Evolutionary conservation across 2,329 filamentous ascomycete genomes (phyloP), one percentile per base, ranked within the genome.

Genomic region (Thyridium curvatum): DNA sequence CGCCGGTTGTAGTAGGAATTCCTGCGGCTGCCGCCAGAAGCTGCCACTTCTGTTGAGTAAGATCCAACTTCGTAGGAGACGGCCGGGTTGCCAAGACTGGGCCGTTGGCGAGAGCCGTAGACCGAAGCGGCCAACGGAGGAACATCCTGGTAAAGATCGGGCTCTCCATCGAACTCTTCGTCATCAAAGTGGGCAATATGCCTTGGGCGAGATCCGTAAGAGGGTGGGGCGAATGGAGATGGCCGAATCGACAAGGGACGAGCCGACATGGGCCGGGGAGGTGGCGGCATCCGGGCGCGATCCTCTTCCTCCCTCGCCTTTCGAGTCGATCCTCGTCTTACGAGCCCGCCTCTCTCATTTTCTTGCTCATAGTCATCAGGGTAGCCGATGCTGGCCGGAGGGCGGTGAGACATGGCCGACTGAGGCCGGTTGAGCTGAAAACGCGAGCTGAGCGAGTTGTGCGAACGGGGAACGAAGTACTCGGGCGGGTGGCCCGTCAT

Each of bases 241-340:
- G 32, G 38, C 32, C 32, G 51, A 43, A 45, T 55, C 38, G 49
- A 50, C 41, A 41, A 53, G 34, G 50, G 62, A 26, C 52, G 56
- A 28, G 52, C 59, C 34, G 53, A 58, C 35, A 50, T 52, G 8
- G 63, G 66, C 12, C 68, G 58, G 35, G 53, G 50, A 9, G 57
- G 54, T 4, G 71, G 71, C 10, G 73, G 72, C 71, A 74, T 73
- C 21, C 61, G 58, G 36, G 50, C 56, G 26, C 66, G 61, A 37
- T 72, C 69, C 2, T 72, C 66, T 1, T 68, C 62, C 8, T 59
- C 52, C 39, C 63, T 68, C 39, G 45, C 51, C 46, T 52, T 60
- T 50, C 56, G 65, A 60, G 51, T 42, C 1, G 72, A 74, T n/a
- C 63, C 46, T 16, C 68, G 66, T 18, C 70, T 62, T 5, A 55